Evolutionary conservation across 2,329 filamentous ascomycete genomes (phyloP), one percentile per base, ranked within the genome.

Genomic region (Truncatella angustata): DNA sequence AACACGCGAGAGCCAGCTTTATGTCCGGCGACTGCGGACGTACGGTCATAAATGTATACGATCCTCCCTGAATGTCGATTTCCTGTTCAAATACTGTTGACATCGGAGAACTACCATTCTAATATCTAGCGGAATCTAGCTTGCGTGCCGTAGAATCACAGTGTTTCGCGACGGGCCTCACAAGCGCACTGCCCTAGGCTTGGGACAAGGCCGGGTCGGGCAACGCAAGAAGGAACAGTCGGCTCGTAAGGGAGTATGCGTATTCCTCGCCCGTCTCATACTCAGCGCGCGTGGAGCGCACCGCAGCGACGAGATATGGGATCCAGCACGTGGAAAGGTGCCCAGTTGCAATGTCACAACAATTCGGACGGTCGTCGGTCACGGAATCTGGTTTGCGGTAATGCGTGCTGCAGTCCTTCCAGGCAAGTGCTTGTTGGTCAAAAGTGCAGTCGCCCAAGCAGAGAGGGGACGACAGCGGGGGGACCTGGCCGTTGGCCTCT

Each of bases 1-100:
- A 52, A 58, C 56, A 49, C 46, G n/a, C 50, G 57, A 51, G 21
- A 52, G 47, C 48, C 48, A 50, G 53, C 49, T 54, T 50, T 55
- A 49, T 23, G 30, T 30, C 21, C 44, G 48, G 35, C 34, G 35
- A 23, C 37, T 24, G 30, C 18, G 40, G n/a, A 16, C 21, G 12
- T 12, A 40, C 39, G 24, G 47, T 42, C 36, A 50, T 24, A 26
- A 50, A 40, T 42, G 23, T 24, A 18, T 36, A 36, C 21, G 24
- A 21, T 32, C 48, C 36, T 50, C 30, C 35, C 18, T 32, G 30
- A n/a, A 16, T 50, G 48, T 43, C 26, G 35, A 16, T 49, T 37
- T 24, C 36, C 23, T 36, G 48, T n/a, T 34, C 40, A 36, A 51
- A 23, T 20, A 45, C 20, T 45, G 49, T 37, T 34, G 49, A 37